Evolutionary conservation across 768 basidiomycete genomes (phyloP).

Genomic region (Agaricus sinodeliciosus): DNA sequence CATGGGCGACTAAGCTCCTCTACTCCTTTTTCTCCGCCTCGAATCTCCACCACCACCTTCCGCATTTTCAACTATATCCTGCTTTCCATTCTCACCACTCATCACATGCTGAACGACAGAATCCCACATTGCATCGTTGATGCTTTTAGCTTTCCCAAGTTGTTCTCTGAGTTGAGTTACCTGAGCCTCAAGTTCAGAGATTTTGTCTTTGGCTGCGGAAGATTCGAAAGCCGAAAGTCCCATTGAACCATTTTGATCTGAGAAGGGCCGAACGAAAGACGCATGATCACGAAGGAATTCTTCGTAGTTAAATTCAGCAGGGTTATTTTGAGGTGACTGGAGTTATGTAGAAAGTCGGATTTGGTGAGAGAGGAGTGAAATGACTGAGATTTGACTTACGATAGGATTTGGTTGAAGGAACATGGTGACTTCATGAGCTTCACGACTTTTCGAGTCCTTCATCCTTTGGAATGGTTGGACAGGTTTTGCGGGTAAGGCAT

Average conservation of each 20-base stretch:
- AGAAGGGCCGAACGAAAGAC: constrained; percentile 50
- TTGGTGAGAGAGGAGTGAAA: background rate
- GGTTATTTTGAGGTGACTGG: constrained; percentile 25
- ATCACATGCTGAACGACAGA: constrained; percentile 64
- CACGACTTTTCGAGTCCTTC: constrained; percentile 58
- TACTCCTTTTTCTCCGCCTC: constrained; percentile 19
- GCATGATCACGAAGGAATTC: constrained; percentile 62
- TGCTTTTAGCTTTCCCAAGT: constrained; percentile 77
- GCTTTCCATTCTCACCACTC: constrained; percentile 15
- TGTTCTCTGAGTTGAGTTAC: constrained; percentile 59
- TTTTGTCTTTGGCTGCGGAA: constrained; percentile 43
- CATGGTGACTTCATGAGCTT: constrained; percentile 64
- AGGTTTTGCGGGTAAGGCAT: constrained; percentile 59
- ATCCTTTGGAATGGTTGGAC: constrained; percentile 69
- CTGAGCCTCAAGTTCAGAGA: constrained; percentile 69
- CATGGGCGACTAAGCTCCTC: constrained; percentile 14
- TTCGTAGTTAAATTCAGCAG: constrained; percentile 36
- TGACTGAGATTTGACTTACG: constrained; percentile 24
- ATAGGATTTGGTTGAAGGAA: constrained; percentile 43
- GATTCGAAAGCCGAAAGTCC: constrained; percentile 13
- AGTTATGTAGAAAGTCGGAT: background rate
- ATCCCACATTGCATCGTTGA: constrained; percentile 95
- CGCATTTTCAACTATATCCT: constrained; percentile 15
- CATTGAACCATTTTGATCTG: constrained; percentile 16
- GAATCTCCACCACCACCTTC: constrained; percentile 11